Evolutionary conservation across 75 land plant species (phyloP).

Genomic region (Selaginella tamariscina): DNA sequence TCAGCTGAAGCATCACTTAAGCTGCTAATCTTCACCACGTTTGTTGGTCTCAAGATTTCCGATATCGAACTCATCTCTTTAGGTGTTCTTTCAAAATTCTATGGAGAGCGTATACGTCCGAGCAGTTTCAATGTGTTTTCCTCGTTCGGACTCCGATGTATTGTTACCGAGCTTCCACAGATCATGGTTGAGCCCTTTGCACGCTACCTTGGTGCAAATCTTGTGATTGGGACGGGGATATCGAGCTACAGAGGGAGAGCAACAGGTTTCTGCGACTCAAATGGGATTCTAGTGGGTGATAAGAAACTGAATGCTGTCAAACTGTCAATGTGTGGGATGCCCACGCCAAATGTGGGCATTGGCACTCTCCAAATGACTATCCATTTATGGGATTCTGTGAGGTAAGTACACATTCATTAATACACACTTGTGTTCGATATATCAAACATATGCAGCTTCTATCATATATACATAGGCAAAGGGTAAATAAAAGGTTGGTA

Average conservation of each 20-base stretch:
- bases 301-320: conserved; percentile 38
- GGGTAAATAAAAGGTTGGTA: too few relatives aligned
- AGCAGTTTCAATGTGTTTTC: conserved; percentile 56
- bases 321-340: conserved; percentile 21
- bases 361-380: conserved; percentile 44
- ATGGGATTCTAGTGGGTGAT: conserved; percentile 55
- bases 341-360: conserved; percentile 52
- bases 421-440: too few relatives aligned
- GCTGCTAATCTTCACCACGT: conserved; percentile 40
- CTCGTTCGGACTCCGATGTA: conserved; percentile 39
- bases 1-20: conserved; percentile 29
- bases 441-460: too few relatives aligned
- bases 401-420: conserved; percentile 12
- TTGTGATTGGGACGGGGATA: conserved; percentile 67
- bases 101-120: conserved; percentile 48
- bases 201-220: conserved; percentile 53
- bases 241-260: conserved; percentile 49
- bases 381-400: conserved; percentile 32
- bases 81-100: conserved; percentile 95
- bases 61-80: conserved; percentile 64
- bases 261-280: conserved; percentile 49
- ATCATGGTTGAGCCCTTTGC: conserved; percentile 80
- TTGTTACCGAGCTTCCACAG: conserved; percentile 53
- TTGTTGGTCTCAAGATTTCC: conserved; percentile 38
- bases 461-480: too few relatives aligned